phyloP scores from a whole-genome alignment of 1,284 basidiomycete species.

The Melampsora larici-populina region DNA sequence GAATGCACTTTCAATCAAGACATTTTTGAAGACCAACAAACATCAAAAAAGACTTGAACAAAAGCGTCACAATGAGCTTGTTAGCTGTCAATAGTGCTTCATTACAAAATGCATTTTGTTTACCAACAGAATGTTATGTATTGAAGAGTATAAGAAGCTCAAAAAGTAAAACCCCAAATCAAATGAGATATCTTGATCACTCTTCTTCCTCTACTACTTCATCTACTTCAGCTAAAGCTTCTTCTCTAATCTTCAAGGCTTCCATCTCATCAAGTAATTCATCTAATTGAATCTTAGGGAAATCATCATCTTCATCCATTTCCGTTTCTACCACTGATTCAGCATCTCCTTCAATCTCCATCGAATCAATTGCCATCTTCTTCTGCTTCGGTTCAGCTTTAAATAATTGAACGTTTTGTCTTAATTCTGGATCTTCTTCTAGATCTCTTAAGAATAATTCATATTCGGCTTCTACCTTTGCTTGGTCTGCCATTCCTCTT shows the following conservation, averaged over 20 bases:
- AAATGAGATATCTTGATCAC: not conserved
- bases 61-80: too few species aligned
- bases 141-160: not conserved
- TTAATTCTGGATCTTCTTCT: constrained; percentile 93
- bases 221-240: constrained; percentile 30
- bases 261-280: constrained; percentile 92
- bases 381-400: constrained; percentile 58
- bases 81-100: too few species aligned
- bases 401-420: constrained; percentile 83
- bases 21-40: too few species aligned
- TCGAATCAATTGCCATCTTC: constrained; percentile 57
- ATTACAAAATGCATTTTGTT: not conserved
- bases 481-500: constrained; percentile 65
- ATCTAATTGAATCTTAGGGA: constrained; percentile 80
- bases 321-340: constrained; percentile 52
- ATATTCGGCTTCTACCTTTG: constrained; percentile 94
- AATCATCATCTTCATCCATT: constrained; percentile 72
- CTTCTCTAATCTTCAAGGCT: constrained; percentile 55
- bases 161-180: not conserved
- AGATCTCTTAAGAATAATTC: constrained; percentile 91
- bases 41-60: too few species aligned
- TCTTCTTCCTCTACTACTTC: not conserved
- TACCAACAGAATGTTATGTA: not conserved
- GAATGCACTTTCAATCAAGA: too few species aligned
- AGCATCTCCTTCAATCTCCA: constrained; percentile 67